Evolutionary conservation across 2,329 filamentous ascomycete species (phyloP).

Genomic region (Colletotrichum salicis): DNA sequence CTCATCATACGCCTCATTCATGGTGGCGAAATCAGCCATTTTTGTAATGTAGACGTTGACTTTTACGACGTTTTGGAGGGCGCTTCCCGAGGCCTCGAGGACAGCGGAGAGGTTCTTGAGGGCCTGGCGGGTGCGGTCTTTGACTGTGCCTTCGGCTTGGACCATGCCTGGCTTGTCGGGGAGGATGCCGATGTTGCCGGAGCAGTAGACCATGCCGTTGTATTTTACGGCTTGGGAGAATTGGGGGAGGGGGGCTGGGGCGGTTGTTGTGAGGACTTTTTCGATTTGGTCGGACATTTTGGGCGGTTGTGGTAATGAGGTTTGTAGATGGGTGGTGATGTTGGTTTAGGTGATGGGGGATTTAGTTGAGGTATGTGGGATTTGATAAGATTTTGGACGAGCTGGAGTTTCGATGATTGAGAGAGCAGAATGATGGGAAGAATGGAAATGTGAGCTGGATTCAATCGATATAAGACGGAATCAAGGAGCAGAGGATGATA

Average conservation of each 20-base stretch:
- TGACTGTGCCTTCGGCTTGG: constrained; percentile 61
- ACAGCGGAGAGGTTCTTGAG: constrained; percentile 69
- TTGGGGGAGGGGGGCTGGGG: constrained; percentile 58
- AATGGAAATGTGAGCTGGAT: neutral
- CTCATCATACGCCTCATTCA: constrained; percentile 67
- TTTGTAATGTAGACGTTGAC: constrained; percentile 73
- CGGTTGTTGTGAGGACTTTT: constrained; percentile 40
- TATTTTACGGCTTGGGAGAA: constrained; percentile 70
- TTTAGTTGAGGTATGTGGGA: neutral
- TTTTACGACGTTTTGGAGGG: constrained; percentile 71
- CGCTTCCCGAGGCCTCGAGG: constrained; percentile 69
- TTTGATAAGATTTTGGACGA: no score
- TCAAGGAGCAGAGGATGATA: constrained; percentile 15
- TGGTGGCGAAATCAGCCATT: constrained; percentile 71
- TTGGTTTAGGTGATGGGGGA: no score
- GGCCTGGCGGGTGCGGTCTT: constrained; percentile 61
- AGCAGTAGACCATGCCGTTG: constrained; percentile 78
- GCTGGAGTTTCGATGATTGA: neutral
- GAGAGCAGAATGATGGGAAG: no score
- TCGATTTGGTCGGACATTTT: constrained; percentile 18
- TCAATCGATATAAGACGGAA: neutral
- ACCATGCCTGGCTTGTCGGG: constrained; percentile 55
- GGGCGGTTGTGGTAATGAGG: neutral
- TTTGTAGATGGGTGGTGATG: no score
- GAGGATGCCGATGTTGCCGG: constrained; percentile 69